Evolutionary conservation across 306 rosid genomes (phyloP), one percentile per base, ranked within the genome.

Genomic region (Quillaja saponaria): DNA sequence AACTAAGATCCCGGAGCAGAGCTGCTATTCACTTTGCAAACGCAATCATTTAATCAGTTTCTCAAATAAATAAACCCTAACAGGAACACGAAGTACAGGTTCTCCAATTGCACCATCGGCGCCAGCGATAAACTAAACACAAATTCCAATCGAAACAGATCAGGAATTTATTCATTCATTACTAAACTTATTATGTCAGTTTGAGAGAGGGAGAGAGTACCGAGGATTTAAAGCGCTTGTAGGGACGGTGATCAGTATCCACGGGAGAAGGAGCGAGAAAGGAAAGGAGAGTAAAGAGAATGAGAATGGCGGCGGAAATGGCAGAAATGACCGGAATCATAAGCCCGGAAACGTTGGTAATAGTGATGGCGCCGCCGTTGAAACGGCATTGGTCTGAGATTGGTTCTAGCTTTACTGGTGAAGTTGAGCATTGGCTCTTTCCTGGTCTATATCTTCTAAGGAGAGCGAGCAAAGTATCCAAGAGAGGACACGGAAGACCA

Each of bases 281-380:
- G 58, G 92, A 94, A 34, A 94, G 89, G 64, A 94, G 50, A 12
- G 81, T 89, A 56, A 89, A 82, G 77, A 94, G 78, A 50, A 94
- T 49, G 31, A 94, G 81, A 7, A 94, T 74, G 34, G 81, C 78
- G 49, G 80, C 87, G 63, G 80, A 79, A 74, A 83, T 56, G 80
- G 85, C 76, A 7, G 96, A 85, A 40, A 94, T 50, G 49, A 81
- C 44, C 44, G 95, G 99, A 71, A 87, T 55, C 64, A 83, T 17
- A 5, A 37, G 67, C 19, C 19, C 90, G 83, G 65, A 81, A 79
- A 8, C 95, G 83, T 65, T 84, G 84, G 55, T 71, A 71, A 78
- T 76, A 72, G 76, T 85, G 79, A 71, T 76, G 63, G 61, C 99
- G 99, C 78, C 99, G 99, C 78, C 99, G 88, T 48, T 76, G 97